These are phyloP conservation scores for Cladosporium colombiae DNA, from an alignment of 2,329 filamentous ascomycete species.

Conservation along the genomic window DNA sequence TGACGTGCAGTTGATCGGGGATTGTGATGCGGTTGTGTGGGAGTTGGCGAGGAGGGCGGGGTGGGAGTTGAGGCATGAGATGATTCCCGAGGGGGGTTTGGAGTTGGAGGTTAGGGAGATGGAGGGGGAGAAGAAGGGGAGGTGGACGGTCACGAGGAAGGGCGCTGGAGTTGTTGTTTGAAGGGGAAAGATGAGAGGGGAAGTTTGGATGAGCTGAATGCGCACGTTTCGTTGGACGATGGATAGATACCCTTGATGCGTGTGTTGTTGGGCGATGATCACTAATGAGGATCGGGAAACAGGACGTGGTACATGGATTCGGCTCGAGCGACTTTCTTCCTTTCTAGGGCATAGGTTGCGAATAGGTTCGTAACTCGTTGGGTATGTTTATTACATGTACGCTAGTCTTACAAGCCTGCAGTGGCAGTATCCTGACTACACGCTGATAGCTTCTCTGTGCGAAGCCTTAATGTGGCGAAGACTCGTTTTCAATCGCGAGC, in stretches of 20 bases:
- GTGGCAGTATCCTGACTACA: background rate
- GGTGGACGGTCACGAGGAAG: slow-evolving; percentile 7
- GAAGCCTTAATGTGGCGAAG: background rate
- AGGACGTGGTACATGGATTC: background rate
- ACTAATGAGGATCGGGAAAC: background rate
- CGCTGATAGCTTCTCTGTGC: background rate
- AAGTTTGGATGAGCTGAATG: background rate
- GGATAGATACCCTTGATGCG: background rate
- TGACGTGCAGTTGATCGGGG: slow-evolving; percentile 92
- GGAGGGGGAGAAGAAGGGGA: slow-evolving; percentile 5
- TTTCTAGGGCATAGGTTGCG: background rate
- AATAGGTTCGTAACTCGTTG: slow-evolving; percentile 1
- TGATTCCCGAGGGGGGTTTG: slow-evolving; percentile 9
- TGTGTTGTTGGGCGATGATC: background rate
- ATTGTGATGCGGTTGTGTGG: slow-evolving; percentile 86
- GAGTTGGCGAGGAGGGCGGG: slow-evolving; percentile 81
- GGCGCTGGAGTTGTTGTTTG: background rate
- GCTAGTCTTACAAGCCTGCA: background rate
- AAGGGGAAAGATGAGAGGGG: background rate
- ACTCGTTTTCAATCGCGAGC: background rate
- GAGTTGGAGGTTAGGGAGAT: slow-evolving; percentile 1
- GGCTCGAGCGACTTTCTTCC: background rate
- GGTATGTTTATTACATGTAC: background rate
- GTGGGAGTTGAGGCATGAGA: slow-evolving; percentile 55
- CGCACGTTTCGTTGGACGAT: background rate